Base-by-base conservation (phyloP, 2,329 filamentous ascomycete genomes). In the Dactylellina cionopaga region DNA sequence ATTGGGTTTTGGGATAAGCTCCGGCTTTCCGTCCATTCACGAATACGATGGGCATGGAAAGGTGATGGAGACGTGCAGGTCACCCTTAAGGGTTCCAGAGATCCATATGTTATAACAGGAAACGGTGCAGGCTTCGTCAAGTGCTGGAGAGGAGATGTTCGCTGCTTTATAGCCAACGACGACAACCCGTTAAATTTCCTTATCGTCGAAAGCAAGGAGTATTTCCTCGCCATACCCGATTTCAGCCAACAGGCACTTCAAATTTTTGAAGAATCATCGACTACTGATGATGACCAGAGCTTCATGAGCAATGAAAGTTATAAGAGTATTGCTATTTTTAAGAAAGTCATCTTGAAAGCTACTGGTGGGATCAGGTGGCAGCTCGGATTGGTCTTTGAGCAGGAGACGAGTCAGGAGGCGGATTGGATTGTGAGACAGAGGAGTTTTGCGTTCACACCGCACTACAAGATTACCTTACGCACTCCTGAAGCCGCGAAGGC, bases 1-100 rank as follows among this genome's bases (percentile, higher is more conserved):
- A 92, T 96, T 47, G 95, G 95, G 2, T 99, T 99, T 82, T 99
- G 95, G 95, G 95, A 99, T 81, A 99, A 99, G 84, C 93, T 99
- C 55, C 86, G 95, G 60, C 85, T 99, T 35, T 93, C 90, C 77
- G 96, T 97, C 80, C 95, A 99, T 80, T 98, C 96, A 1, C 88
- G 92, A 17, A 88, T 98, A 68, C 90, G 89, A 56, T 88, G 96
- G 31, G 87, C 92, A 2, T 99, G 96, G 95, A 75, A 76, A 41
- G 93, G 92, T 9, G 94, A 96, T 79, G 96, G 96, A 3, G 94
- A 98, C 81, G 91, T 99, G 31, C 95, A 98, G 79, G 84, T 99
- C 24, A 89, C 92, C 29, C 85, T 99, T 31, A 99, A 99, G 82
- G 92, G 91, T 37, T 89, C 93, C 58, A 87, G 96, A 64, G 94